These are phyloP conservation scores for Raffaelea ambrosiae DNA, from an alignment of 2,329 filamentous ascomycete genomes.

Conservation along the genomic window DNA sequence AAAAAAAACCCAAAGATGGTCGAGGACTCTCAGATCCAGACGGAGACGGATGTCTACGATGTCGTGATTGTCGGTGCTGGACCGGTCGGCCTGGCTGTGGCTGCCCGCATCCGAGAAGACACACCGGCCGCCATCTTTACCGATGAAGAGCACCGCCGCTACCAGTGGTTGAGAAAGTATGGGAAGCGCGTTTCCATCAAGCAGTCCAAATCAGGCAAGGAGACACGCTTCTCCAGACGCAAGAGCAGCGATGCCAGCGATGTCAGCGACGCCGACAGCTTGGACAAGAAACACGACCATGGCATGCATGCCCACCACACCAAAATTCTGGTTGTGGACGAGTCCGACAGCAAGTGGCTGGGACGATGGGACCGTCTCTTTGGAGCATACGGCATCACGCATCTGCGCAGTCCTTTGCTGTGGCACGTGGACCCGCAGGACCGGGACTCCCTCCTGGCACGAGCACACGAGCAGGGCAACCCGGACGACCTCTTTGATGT, in stretches of 20 bases:
- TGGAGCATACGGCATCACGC: conserved; percentile 56
- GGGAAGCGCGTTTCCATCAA: conserved; percentile 51
- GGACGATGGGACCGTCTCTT: conserved; percentile 63
- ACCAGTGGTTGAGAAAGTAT: conserved; percentile 66
- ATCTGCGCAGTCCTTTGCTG: conserved; percentile 73
- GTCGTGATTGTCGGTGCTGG: conserved; percentile 68
- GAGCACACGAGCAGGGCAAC: conserved; percentile 52
- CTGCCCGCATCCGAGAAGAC: conserved; percentile 61
- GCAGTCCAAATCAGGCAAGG: conserved; percentile 32
- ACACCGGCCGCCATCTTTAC: conserved; percentile 75
- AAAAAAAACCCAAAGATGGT: neutral
- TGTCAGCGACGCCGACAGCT: conserved; percentile 2
- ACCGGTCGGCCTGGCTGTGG: conserved; percentile 65
- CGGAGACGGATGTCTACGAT: conserved; percentile 39
- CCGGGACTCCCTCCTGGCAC: conserved; percentile 63
- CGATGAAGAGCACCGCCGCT: conserved; percentile 74
- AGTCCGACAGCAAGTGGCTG: conserved; percentile 57
- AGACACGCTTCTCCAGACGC: conserved; percentile 1
- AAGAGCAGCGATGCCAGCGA: neutral
- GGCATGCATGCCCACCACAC: conserved; percentile 6
- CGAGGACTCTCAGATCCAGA: neutral
- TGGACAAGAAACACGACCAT: neutral
- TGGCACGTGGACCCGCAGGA: conserved; percentile 74
- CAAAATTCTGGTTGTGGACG: conserved; percentile 57
- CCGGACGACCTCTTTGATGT: conserved; percentile 61